phyloP scores from a whole-genome alignment of 768 basidiomycete species.

The Tulasnella sp. region DNA sequence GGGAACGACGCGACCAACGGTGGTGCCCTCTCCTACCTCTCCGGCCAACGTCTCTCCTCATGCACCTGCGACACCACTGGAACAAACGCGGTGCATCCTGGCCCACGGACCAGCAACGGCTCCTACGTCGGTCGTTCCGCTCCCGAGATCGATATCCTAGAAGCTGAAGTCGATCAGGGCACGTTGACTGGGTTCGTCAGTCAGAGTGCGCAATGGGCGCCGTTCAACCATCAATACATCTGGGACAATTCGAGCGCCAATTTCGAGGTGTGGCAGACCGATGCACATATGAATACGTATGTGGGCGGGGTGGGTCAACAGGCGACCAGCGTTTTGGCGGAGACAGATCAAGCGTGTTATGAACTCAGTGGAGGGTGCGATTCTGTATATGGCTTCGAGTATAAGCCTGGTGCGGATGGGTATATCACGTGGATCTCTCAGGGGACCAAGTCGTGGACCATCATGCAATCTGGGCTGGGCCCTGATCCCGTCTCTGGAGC shows the following conservation, averaged over 20 bases:
- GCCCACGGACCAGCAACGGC: constrained; percentile 66
- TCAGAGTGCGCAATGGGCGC: constrained; percentile 27
- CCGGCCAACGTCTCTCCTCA: constrained; percentile 74
- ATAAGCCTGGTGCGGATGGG: constrained; percentile 61
- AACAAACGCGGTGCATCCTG: constrained; percentile 64
- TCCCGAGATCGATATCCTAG: constrained; percentile 86
- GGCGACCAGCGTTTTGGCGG: constrained; percentile 58
- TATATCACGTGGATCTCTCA: constrained; percentile 75
- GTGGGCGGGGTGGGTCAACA: constrained; percentile 73
- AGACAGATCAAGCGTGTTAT: constrained; percentile 67
- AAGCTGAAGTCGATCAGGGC: constrained; percentile 34
- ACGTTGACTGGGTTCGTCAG: constrained; percentile 1
- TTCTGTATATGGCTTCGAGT: constrained; percentile 69
- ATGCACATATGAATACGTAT: constrained; percentile 42
- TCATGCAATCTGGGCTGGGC: constrained; percentile 51
- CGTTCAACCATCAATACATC: constrained; percentile 61
- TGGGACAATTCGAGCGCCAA: constrained; percentile 51
- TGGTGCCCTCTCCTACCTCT: constrained; percentile 65
- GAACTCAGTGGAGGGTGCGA: constrained; percentile 8
- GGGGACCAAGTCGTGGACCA: constrained; percentile 53
- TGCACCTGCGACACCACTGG: constrained; percentile 64
- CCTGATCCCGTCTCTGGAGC: constrained; percentile 53
- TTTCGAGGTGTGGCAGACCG: neutral
- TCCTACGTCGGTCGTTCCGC: constrained; percentile 69
- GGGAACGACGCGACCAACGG: constrained; percentile 46